Conservation (phyloP, 2,329 filamentous ascomycete genomes). For the Monosporascus cannonballus region DNA sequence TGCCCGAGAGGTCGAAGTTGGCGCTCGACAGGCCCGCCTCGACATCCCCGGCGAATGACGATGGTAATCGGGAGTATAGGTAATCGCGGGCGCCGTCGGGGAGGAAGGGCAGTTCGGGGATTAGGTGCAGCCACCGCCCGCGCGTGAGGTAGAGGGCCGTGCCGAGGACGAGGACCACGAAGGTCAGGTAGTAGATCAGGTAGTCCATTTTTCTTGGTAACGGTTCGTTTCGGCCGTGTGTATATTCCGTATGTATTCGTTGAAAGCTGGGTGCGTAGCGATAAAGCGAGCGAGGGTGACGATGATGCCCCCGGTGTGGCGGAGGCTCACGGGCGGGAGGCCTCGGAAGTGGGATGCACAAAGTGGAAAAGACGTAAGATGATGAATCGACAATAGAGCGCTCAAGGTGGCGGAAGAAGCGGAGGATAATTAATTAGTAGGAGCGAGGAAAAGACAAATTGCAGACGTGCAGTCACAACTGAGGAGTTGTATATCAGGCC, state of each 20-base stretch:
- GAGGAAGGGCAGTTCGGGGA: conserved; percentile 51
- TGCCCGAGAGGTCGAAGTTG: conserved; percentile 76
- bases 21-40: conserved; percentile 79
- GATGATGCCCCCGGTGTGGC: not conserved
- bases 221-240: not conserved
- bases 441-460: conserved; percentile 1
- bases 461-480: conserved; percentile 6
- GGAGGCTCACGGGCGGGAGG: not conserved
- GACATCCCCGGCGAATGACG: conserved; percentile 74
- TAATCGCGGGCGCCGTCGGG: conserved; percentile 49
- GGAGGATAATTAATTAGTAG: not conserved
- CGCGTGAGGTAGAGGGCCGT: conserved; percentile 80
- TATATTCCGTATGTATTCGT: not conserved
- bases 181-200: conserved; percentile 70
- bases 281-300: too few species aligned
- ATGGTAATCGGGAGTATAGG: conserved; percentile 72
- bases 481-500: conserved; percentile 2
- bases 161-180: conserved; percentile 64
- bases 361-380: conserved; percentile 2
- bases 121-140: conserved; percentile 63
- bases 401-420: not conserved
- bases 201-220: conserved; percentile 58
- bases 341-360: not conserved
- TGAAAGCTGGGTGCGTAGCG: not conserved
- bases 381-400: not conserved